phyloP scores from a whole-genome alignment of 2,329 filamentous ascomycete genomes.

The Aureobasidium subglaciale region DNA sequence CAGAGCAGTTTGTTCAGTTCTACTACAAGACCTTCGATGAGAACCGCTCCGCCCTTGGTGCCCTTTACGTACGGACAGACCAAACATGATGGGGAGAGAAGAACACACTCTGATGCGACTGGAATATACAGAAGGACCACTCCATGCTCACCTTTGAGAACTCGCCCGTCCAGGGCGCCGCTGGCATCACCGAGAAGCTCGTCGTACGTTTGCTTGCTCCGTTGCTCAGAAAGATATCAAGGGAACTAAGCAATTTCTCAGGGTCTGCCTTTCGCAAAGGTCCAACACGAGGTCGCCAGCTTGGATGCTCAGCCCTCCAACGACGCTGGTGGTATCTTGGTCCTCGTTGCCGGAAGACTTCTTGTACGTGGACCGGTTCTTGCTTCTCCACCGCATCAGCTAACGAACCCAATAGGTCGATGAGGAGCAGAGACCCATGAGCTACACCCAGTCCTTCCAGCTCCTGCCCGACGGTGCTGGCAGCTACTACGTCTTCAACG shows the following conservation, averaged over 20 bases:
- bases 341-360: conserved; percentile 81
- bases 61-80: conserved; percentile 67
- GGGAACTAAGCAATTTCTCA: conserved; percentile 31
- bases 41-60: conserved; percentile 56
- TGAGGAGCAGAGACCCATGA: conserved; percentile 78
- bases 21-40: conserved; percentile 86
- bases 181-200: conserved; percentile 72
- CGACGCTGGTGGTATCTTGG: conserved; percentile 64
- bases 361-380: conserved; percentile 50
- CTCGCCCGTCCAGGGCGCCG: conserved; percentile 55
- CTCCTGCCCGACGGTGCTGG: conserved; percentile 60
- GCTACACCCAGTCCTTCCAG: conserved; percentile 85
- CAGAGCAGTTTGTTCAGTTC: conserved; percentile 81
- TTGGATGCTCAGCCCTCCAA: conserved; percentile 75
- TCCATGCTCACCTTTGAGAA: conserved; percentile 96
- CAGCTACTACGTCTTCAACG: conserved; percentile 85
- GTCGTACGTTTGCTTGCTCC: conserved; percentile 47
- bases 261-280: conserved; percentile 72
- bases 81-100: conserved; percentile 13
- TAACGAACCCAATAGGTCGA: conserved; percentile 57
- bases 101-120: background rate
- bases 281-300: conserved; percentile 69
- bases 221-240: background rate
- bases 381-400: background rate
- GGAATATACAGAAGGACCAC: conserved; percentile 55